Evolutionary conservation across 768 basidiomycete species (phyloP).

Genomic region (Candolleomyces eurysporus): DNA sequence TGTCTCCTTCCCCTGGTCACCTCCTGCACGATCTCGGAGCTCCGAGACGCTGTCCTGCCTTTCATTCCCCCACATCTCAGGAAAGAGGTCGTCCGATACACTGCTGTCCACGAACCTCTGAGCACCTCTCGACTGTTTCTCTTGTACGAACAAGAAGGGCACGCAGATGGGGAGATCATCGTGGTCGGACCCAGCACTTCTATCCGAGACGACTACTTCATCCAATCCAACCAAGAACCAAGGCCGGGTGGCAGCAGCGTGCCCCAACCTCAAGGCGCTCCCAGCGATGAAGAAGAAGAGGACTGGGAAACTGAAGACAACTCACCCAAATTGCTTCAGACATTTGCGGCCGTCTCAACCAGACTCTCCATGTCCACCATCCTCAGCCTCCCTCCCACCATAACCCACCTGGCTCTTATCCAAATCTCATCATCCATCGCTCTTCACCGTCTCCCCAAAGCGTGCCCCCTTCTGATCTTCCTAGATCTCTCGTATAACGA

Average conservation of each 20-base stretch:
- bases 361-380: conserved; percentile 43
- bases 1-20: conserved; percentile 53
- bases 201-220: conserved; percentile 44
- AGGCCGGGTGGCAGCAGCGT: background rate
- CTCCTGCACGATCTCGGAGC: conserved; percentile 37
- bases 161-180: conserved; percentile 63
- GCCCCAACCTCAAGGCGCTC: background rate
- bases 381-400: conserved; percentile 57
- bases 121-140: conserved; percentile 46
- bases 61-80: conserved; percentile 60
- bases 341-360: conserved; percentile 51
- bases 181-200: conserved; percentile 55
- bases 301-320: conserved; percentile 49
- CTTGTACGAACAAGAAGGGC: conserved; percentile 47
- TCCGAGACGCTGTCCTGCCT: conserved; percentile 43
- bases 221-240: conserved; percentile 13
- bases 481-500: conserved; percentile 69
- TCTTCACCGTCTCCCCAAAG: conserved; percentile 53
- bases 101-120: conserved; percentile 58
- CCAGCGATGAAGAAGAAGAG: conserved; percentile 12
- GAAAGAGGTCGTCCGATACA: conserved; percentile 54
- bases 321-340: conserved; percentile 34
- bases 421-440: conserved; percentile 46
- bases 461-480: conserved; percentile 60
- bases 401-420: conserved; percentile 62